phyloP scores from a whole-genome alignment of 2,329 filamentous ascomycete genomes.

The Fusarium brevicatenulatum region DNA sequence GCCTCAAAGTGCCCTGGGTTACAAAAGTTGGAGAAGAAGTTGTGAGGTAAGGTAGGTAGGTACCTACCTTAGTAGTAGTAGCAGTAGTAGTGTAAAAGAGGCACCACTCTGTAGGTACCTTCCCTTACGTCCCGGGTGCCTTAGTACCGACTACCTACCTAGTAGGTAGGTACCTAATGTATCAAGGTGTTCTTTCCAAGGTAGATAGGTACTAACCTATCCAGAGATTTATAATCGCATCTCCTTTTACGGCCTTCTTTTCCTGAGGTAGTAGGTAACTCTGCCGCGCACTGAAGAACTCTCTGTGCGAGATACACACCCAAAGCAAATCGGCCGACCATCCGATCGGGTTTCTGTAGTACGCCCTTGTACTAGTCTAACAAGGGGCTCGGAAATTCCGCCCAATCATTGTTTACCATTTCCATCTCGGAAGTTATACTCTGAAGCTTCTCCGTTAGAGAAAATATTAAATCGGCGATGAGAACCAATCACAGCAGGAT shows the following conservation, averaged over 20 bases:
- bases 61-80: too few species aligned
- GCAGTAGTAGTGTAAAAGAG: too few species aligned
- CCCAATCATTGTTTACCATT: not conserved
- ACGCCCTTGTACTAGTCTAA: not conserved
- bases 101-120: not conserved
- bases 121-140: not conserved
- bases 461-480: constrained; percentile 18
- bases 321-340: not conserved
- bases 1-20: not conserved
- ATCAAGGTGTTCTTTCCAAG: not conserved
- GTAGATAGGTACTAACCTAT: not conserved
- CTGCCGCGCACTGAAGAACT: not conserved
- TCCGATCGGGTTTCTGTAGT: not conserved
- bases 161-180: not conserved
- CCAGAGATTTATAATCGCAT: not conserved
- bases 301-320: not conserved
- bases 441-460: not conserved
- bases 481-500: constrained; percentile 16
- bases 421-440: not conserved
- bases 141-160: not conserved
- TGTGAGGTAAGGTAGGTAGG: too few species aligned
- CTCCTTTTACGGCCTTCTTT: not conserved
- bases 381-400: not conserved
- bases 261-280: not conserved
- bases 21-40: not conserved